Base-by-base conservation (phyloP, 192 early-diverging fungal species). In the Linnemannia zychae region DNA sequence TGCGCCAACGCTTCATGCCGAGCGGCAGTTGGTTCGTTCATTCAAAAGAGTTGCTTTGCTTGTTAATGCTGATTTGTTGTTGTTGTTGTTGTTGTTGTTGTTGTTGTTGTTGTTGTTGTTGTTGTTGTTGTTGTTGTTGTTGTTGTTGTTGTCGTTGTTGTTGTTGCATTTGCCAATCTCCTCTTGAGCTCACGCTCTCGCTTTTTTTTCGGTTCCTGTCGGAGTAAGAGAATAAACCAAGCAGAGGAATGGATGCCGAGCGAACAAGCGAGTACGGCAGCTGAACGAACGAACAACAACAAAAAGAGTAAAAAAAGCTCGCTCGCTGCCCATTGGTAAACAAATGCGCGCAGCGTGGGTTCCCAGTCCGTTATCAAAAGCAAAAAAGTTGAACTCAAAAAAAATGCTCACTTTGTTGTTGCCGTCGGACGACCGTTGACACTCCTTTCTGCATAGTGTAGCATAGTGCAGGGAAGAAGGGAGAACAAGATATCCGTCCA, bases 371-470 rank as follows among this genome's bases (percentile, higher is more conserved):
- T 28, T 12, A 63, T 63, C 52, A 63, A 13, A 7, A 63, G 12
- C 57, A 44, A 6, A 44, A 9, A 44, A 9, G 40, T 13, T 31
- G 24, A 69, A 69, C 36, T 69, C 33, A 40, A 68, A 68, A 34
- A 40, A 69, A 69, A 44, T 69, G 67, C 67, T 69, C 67, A 36
- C 57, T 31, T 63, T 49, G 17, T 49, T 49, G 48, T 49, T 49
- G 24, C 57, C 24, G 15, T 63, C 28, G 28, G 22, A 63, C 57
- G 22, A 63, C 57, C 57, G 57, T 63, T 63, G 57, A 3, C 22
- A 28, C 28, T 60, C 28, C 28, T 60, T 60, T 60, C 9, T 24
- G 24, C 53, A 60, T 9, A 60, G 24, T 28, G 53, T 24, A 60
- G 24, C 1, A 18, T 17, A 53, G 50, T 53, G 18, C 53, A 60